A percentile compares a stretch with the other conserved stretches of the same genome.
These are phyloP conservation scores for Eucalyptus albens DNA, from an alignment of 345 rosid species.

Conservation along the genomic window DNA sequence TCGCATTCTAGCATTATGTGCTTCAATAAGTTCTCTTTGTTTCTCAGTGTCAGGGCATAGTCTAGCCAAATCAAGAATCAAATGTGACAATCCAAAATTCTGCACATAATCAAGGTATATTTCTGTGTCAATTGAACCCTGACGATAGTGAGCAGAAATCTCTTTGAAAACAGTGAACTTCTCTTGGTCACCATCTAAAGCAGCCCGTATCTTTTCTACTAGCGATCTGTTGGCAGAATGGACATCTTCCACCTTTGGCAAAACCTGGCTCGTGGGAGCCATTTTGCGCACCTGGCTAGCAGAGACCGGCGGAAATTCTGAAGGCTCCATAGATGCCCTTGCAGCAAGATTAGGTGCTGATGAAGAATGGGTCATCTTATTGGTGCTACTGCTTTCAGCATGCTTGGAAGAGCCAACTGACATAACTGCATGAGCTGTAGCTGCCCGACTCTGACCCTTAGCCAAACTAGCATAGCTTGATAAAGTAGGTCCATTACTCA, in stretches of 20 bases:
- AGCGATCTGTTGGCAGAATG: constrained; percentile 73
- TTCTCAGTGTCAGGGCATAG: constrained; percentile 74
- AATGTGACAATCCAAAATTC: constrained; percentile 64
- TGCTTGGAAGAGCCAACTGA: constrained; percentile 16
- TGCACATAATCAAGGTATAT: constrained; percentile 54
- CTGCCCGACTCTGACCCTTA: constrained; percentile 14
- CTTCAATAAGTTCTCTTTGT: constrained; percentile 76
- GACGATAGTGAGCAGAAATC: constrained; percentile 71
- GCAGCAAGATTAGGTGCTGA: constrained; percentile 65
- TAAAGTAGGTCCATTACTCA: constrained; percentile 7
- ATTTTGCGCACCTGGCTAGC: constrained; percentile 22
- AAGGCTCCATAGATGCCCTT: constrained; percentile 12
- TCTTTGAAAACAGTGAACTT: constrained; percentile 55
- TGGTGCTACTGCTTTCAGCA: constrained; percentile 3
- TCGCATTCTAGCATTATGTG: constrained; percentile 33
- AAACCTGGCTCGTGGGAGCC: constrained; percentile 15
- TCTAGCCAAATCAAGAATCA: constrained; percentile 72
- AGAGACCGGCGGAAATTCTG: constrained; percentile 82
- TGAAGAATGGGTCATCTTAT: constrained; percentile 47
- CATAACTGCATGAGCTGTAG: constrained; percentile 2
- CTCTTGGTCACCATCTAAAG: constrained; percentile 61
- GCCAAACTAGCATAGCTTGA: constrained; percentile 30
- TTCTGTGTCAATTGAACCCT: constrained; percentile 50
- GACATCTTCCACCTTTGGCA: constrained; percentile 28
- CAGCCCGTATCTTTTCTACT: constrained; percentile 71